Conservation (phyloP, 306 rosid genomes). For the Inga oerstediana region DNA sequence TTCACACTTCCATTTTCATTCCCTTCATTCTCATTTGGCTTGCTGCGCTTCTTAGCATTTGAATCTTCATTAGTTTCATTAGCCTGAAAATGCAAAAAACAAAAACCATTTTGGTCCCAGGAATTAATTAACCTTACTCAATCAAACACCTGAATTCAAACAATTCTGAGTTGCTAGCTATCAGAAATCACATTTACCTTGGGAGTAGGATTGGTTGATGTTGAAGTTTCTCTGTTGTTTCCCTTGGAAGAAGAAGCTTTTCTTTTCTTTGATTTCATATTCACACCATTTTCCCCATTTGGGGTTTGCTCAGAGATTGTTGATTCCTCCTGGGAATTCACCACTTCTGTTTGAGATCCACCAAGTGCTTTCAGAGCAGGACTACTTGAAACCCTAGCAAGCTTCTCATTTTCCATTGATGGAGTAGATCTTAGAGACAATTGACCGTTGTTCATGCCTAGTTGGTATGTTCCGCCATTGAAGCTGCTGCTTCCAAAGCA, state of each 20-base stretch:
- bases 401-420: constrained; percentile 41
- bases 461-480: constrained; percentile 56
- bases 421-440: constrained; percentile 45
- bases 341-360: constrained; percentile 61
- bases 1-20: constrained; percentile 44
- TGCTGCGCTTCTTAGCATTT: constrained; percentile 65
- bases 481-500: constrained; percentile 91
- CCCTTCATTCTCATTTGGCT: constrained; percentile 51
- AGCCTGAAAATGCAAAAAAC: constrained; percentile 37
- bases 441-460: constrained; percentile 50
- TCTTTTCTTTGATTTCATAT: constrained; percentile 68
- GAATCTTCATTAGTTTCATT: constrained; percentile 49
- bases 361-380: constrained; percentile 71
- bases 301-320: constrained; percentile 67
- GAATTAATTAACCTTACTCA: background rate
- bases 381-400: constrained; percentile 68
- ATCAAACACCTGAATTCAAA: constrained; percentile 11
- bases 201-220: constrained; percentile 28
- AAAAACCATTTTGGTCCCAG: constrained; percentile 16
- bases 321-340: constrained; percentile 64
- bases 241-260: constrained; percentile 63
- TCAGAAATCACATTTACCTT: constrained; percentile 46
- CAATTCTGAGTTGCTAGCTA: constrained; percentile 14
- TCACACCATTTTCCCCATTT: constrained; percentile 43
- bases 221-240: constrained; percentile 59